phyloP scores from a whole-genome alignment of 352 stramenopile genomes.

The Phytophthora europaea region DNA sequence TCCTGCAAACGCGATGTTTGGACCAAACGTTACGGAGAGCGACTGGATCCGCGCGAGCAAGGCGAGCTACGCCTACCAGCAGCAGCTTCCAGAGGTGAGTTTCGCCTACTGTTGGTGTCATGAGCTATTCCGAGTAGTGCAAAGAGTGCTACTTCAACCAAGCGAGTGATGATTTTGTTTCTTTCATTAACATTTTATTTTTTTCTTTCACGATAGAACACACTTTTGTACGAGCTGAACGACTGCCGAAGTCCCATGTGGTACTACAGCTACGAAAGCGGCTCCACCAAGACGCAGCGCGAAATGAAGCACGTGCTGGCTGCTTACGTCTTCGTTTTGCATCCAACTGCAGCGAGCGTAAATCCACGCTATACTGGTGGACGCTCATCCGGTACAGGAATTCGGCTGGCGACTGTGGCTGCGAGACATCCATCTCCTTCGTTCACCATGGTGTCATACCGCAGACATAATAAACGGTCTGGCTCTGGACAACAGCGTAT shows the following conservation, averaged over 20 bases:
- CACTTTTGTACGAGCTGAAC: conserved; percentile 47
- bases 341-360: background rate
- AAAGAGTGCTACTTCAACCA: too few relatives aligned
- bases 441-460: conserved; percentile 48
- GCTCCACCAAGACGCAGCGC: conserved; percentile 46
- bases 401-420: conserved; percentile 25
- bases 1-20: background rate
- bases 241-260: conserved; percentile 45
- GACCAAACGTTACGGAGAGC: conserved; percentile 13
- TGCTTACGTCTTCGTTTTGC: conserved; percentile 42
- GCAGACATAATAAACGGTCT: background rate
- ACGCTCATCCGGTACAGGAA: too few relatives aligned
- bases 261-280: conserved; percentile 58
- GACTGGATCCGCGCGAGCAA: conserved; percentile 43
- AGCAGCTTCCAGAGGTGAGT: conserved; percentile 28
- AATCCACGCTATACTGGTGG: background rate
- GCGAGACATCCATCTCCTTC: conserved; percentile 30
- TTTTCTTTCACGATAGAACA: conserved; percentile 27
- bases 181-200: background rate
- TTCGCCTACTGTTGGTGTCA: too few relatives aligned
- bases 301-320: conserved; percentile 45
- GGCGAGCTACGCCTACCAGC: conserved; percentile 33
- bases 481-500: too few relatives aligned
- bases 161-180: too few relatives aligned
- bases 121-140: background rate